Evolutionary conservation across 2,329 filamentous ascomycete species (phyloP).

Genomic region (Colletotrichum salicis): DNA sequence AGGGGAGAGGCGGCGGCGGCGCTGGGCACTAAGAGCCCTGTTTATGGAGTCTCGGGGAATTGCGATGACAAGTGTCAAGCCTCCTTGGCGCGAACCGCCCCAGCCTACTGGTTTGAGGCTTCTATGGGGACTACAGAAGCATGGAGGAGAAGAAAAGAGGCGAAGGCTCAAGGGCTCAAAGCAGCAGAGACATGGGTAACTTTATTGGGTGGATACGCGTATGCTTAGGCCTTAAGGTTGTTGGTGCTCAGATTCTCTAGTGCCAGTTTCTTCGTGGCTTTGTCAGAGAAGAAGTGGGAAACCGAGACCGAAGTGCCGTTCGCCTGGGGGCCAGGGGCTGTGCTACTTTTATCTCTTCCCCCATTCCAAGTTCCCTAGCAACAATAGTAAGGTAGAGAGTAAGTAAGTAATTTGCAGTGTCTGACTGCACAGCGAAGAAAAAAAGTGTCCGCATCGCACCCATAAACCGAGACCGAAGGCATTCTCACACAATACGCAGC

Average conservation of each 20-base stretch:
- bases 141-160: not conserved
- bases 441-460: not conserved
- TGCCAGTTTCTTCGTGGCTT: not conserved
- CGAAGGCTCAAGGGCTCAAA: no score
- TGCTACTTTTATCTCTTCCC: not conserved
- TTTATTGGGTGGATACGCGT: constrained; percentile 21
- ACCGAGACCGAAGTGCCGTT: constrained; percentile 26
- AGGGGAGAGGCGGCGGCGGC: no score
- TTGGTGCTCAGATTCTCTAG: not conserved
- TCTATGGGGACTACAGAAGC: not conserved
- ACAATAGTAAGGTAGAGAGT: no score
- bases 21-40: not conserved
- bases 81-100: constrained; percentile 5
- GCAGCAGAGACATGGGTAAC: constrained; percentile 13
- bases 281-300: constrained; percentile 1
- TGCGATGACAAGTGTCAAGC: constrained; percentile 8
- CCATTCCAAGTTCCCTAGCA: not conserved
- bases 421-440: not conserved
- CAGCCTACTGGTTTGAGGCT: not conserved
- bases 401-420: not conserved
- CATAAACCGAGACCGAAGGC: constrained; percentile 24
- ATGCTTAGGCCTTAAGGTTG: constrained; percentile 7
- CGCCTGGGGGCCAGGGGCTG: constrained; percentile 2
- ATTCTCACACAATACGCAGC: not conserved
- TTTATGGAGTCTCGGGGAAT: not conserved